Evolutionary conservation across 805 yeast genomes (phyloP), one percentile per base, ranked within the genome.

Genomic region (Cephaloascus albidus): DNA sequence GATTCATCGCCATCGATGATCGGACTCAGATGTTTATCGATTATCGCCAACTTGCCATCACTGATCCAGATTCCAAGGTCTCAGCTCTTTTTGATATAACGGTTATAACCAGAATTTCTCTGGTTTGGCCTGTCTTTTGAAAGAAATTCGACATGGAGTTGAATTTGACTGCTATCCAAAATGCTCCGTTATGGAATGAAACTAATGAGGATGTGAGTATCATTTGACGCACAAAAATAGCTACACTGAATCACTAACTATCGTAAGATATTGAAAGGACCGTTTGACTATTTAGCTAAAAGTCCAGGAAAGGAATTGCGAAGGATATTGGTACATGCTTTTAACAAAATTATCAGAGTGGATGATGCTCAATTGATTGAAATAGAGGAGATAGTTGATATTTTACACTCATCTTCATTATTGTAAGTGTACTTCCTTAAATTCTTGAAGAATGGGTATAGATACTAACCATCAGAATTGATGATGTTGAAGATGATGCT

Each of bases 401-500:
- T 72, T 34, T 57, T 84, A 20, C 93, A 84, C 54, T 69, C 75
- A 3, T 75, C 88, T 0, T 78, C 87, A 10, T 55, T 83, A 41
- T 58, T 83, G 38, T 20, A n/a, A 20, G 18, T 20, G 16, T 20
- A 17, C 10, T 23, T 6, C 28, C 28, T 23, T 12, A 23, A 12
- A 23, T 23, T 23, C n/a, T n/a, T n/a, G n/a, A n/a, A n/a, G n/a
- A n/a, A n/a, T n/a, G n/a, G n/a, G n/a, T n/a, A n/a, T 28, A 30
- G 26, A n/a, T n/a, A n/a, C n/a, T n/a, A n/a, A n/a, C n/a, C n/a
- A n/a, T 16, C 18, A 17, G 18, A 34, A 76, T 89, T 32, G 97
- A 89, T 57, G 97, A 89, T 51, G 83, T 89, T 20, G 97, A 89
- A 53, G 97, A 89, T 55, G 65, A 60, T 33, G 82, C 95, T 0